These are phyloP conservation scores for Microdochium trichocladiopsis DNA, from an alignment of 2,329 filamentous ascomycete genomes.

Conservation along the genomic window DNA sequence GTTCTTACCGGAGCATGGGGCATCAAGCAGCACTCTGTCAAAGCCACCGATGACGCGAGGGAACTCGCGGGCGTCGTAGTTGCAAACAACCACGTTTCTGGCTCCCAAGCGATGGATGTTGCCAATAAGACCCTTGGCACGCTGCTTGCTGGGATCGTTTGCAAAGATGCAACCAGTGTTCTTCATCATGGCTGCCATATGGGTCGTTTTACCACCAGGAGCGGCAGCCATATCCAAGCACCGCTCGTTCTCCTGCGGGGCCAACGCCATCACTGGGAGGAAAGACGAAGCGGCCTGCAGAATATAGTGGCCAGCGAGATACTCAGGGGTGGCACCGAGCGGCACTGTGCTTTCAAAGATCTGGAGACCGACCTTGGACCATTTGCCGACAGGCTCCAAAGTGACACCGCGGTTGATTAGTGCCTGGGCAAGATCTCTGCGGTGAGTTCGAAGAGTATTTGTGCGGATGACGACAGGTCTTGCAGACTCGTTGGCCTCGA, in stretches of 20 bases:
- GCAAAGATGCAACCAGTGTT: slow-evolving; percentile 95
- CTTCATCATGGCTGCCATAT: slow-evolving; percentile 94
- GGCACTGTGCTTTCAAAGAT: slow-evolving; percentile 80
- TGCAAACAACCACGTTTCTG: slow-evolving; percentile 91
- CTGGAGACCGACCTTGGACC: slow-evolving; percentile 96
- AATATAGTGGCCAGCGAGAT: slow-evolving; percentile 95
- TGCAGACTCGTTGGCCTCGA: slow-evolving; percentile 95
- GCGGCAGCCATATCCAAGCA: slow-evolving; percentile 92
- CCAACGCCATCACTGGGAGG: slow-evolving; percentile 94
- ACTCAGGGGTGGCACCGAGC: slow-evolving; percentile 88
- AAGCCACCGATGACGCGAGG: slow-evolving; percentile 93
- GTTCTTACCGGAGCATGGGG: slow-evolving; percentile 71
- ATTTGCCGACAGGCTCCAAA: slow-evolving; percentile 94
- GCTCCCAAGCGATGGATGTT: slow-evolving; percentile 94
- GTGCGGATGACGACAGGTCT: slow-evolving; percentile 93
- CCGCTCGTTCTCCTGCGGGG: slow-evolving; percentile 86
- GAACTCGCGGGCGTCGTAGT: slow-evolving; percentile 91
- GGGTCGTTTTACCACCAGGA: slow-evolving; percentile 92
- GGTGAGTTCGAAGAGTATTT: slow-evolving; percentile 78
- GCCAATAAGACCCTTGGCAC: slow-evolving; percentile 94
- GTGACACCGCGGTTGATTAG: slow-evolving; percentile 95
- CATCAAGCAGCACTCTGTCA: slow-evolving; percentile 88
- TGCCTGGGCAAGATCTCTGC: slow-evolving; percentile 78
- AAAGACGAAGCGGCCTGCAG: slow-evolving; percentile 95
- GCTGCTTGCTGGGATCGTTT: slow-evolving; percentile 90